These are phyloP conservation scores for Vitis hybrid DNA, from an alignment of 177 flowering plant genomes.

Conservation along the genomic window DNA sequence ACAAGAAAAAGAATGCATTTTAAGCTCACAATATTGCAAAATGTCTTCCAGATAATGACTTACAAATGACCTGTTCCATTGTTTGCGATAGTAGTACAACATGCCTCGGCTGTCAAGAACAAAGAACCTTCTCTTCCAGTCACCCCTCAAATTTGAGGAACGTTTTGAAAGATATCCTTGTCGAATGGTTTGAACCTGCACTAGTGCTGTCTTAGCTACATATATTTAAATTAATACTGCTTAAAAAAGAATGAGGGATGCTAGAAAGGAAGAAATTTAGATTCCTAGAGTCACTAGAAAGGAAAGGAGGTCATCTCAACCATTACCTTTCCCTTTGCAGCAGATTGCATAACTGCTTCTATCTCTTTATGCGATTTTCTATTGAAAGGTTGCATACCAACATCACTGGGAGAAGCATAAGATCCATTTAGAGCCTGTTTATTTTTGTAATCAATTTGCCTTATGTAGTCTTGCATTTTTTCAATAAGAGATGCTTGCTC, in stretches of 20 bases:
- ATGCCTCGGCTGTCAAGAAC: conserved; percentile 96
- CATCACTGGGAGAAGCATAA: conserved; percentile 56
- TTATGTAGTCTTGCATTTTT: conserved; percentile 87
- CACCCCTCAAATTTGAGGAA: conserved; percentile 91
- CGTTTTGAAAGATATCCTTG: conserved; percentile 98
- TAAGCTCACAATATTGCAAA: not conserved
- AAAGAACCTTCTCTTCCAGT: conserved; percentile 96
- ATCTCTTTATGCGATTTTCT: conserved; percentile 70
- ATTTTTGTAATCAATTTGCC: conserved; percentile 84
- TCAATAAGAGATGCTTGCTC: conserved; percentile 92
- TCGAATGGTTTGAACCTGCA: conserved; percentile 90
- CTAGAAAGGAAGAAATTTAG: not conserved
- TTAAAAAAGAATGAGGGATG: not conserved
- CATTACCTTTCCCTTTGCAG: conserved; percentile 61
- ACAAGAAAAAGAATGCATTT: not conserved
- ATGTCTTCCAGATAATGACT: conserved; percentile 32
- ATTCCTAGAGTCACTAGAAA: not conserved
- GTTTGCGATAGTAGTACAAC: conserved; percentile 94
- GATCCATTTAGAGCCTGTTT: conserved; percentile 64
- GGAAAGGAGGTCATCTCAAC: not conserved
- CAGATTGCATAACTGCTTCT: conserved; percentile 77
- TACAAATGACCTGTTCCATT: conserved; percentile 64
- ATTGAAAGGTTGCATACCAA: conserved; percentile 47
- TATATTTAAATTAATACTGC: conserved; percentile 5
- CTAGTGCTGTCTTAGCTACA: conserved; percentile 17